Evolutionary conservation across 345 rosid species (phyloP).

Genomic region (Excoecaria agallocha): DNA sequence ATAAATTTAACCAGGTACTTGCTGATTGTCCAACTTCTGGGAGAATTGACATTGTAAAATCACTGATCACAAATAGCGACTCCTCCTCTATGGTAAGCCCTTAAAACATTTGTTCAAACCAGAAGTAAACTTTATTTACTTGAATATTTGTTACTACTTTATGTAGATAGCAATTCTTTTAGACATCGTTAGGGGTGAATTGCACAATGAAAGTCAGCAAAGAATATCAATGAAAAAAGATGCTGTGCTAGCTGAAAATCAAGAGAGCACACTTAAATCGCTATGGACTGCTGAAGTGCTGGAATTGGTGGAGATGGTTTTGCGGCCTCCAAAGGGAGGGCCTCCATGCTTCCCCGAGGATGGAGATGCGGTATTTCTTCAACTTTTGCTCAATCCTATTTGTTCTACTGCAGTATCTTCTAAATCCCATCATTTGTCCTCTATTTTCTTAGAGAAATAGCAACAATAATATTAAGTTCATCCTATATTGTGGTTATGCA

Average conservation of each 20-base stretch:
- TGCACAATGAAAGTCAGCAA: constrained; percentile 38
- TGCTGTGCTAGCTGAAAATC: constrained; percentile 22
- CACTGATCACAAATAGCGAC: constrained; percentile 50
- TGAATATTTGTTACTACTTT: constrained; percentile 16
- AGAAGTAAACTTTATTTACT: constrained; percentile 5
- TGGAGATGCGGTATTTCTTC: constrained; percentile 59
- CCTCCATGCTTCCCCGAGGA: constrained; percentile 79
- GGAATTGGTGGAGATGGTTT: constrained; percentile 67
- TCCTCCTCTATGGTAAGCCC: constrained; percentile 83
- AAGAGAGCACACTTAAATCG: constrained; percentile 23
- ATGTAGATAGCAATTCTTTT: constrained; percentile 73
- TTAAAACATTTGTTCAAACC: background rate
- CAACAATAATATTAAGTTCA: too few species aligned
- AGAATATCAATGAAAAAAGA: constrained; percentile 16
- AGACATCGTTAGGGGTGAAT: constrained; percentile 61
- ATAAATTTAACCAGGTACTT: constrained; percentile 50
- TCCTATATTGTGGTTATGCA: background rate
- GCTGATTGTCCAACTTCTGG: constrained; percentile 67
- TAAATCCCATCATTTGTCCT: background rate
- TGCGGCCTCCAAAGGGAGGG: constrained; percentile 77
- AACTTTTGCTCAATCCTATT: constrained; percentile 1
- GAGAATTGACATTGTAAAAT: constrained; percentile 58
- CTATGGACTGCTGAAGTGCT: constrained; percentile 48
- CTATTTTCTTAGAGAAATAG: background rate
- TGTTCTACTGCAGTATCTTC: background rate